phyloP scores from a whole-genome alignment of 2,329 filamentous ascomycete genomes.

The Pestalotiopsis sp. region DNA sequence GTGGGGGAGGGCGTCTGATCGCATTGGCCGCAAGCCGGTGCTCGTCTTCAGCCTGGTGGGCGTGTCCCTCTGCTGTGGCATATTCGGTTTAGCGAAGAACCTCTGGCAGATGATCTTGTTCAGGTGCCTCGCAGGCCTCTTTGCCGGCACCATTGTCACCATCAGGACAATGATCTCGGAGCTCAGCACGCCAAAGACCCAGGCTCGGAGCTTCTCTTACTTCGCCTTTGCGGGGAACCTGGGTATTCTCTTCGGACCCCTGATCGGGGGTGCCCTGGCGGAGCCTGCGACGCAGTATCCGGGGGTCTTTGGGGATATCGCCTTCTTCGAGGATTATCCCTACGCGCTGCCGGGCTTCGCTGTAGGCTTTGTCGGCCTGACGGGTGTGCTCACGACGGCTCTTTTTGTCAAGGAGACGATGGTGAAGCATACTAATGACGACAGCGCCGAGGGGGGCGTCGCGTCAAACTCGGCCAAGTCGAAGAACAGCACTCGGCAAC shows the following conservation, averaged over 20 bases:
- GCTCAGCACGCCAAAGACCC: slow-evolving; percentile 69
- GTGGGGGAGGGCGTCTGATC: slow-evolving; percentile 72
- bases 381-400: slow-evolving; percentile 51
- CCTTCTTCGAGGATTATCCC: slow-evolving; percentile 66
- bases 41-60: slow-evolving; percentile 70
- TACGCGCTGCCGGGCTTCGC: slow-evolving; percentile 68
- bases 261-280: slow-evolving; percentile 71
- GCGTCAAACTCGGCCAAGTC: slow-evolving; percentile 18
- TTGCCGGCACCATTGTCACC: slow-evolving; percentile 74
- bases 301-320: slow-evolving; percentile 52
- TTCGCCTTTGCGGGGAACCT: slow-evolving; percentile 78
- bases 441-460: slow-evolving; percentile 18
- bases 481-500: slow-evolving; percentile 49
- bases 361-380: slow-evolving; percentile 55
- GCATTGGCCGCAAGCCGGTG: slow-evolving; percentile 72
- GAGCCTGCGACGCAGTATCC: slow-evolving; percentile 69
- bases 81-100: slow-evolving; percentile 70
- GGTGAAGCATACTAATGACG: slow-evolving; percentile 24
- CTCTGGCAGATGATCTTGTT: slow-evolving; percentile 78
- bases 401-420: slow-evolving; percentile 69
- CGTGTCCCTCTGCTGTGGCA: slow-evolving; percentile 58
- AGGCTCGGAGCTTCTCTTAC: slow-evolving; percentile 74
- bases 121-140: slow-evolving; percentile 72
- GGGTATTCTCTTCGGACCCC: slow-evolving; percentile 73
- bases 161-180: slow-evolving; percentile 79